Evolutionary conservation across 139 green algal genomes (phyloP).

Genomic region (Choricystis sp.): DNA sequence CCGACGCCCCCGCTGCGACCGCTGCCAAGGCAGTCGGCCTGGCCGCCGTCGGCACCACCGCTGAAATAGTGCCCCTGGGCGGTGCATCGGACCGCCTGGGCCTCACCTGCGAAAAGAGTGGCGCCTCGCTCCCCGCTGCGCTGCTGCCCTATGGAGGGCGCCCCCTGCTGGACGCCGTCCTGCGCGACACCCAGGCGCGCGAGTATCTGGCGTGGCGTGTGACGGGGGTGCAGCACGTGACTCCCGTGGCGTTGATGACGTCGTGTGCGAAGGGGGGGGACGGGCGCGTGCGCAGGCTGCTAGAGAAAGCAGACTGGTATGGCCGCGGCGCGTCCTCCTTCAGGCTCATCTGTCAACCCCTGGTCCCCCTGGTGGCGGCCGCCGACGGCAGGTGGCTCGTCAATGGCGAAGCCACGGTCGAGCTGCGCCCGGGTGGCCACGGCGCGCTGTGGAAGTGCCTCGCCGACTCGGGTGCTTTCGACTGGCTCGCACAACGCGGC

Average conservation of each 20-base stretch:
- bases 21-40: slow-evolving; percentile 36
- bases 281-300: slow-evolving; percentile 43
- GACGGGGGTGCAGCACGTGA: slow-evolving; percentile 55
- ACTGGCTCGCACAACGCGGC: slow-evolving; percentile 45
- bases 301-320: slow-evolving; percentile 56
- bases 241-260: slow-evolving; percentile 94
- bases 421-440: slow-evolving; percentile 88
- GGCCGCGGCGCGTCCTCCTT: slow-evolving; percentile 59
- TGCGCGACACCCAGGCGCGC: slow-evolving; percentile 83
- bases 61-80: slow-evolving; percentile 88
- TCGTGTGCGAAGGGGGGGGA: slow-evolving; percentile 92
- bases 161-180: slow-evolving; percentile 72
- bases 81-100: slow-evolving; percentile 86
- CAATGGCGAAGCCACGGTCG: slow-evolving; percentile 17
- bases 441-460: slow-evolving; percentile 99
- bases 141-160: slow-evolving; percentile 87
- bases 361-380: slow-evolving; percentile 77
- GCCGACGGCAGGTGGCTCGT: slow-evolving; percentile 67
- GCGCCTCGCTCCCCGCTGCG: slow-evolving; percentile 76
- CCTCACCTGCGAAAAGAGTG: slow-evolving; percentile 63
- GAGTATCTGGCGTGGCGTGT: slow-evolving; percentile 88
- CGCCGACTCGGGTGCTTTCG: slow-evolving; percentile 76
- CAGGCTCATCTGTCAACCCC: slow-evolving; percentile 62
- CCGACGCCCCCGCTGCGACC: slow-evolving; percentile 19
- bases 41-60: slow-evolving; percentile 58